Base-by-base conservation (phyloP, 129 eudicot species). In the Glebionis coronaria region DNA sequence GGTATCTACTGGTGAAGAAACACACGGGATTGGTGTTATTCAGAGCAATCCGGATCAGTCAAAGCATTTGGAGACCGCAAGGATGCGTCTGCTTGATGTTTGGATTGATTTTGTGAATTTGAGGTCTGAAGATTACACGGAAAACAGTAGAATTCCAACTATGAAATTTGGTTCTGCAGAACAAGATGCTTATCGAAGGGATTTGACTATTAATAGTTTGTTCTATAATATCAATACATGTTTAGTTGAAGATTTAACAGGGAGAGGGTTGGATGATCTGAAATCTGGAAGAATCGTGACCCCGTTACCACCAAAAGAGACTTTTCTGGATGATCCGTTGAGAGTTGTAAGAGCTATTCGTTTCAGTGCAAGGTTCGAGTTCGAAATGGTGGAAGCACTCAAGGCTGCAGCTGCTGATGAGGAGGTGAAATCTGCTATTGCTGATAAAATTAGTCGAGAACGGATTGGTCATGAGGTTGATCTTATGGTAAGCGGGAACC, bases 21-120 rank as follows among this genome's bases (percentile, higher is more conserved):
- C 84, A 19, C 87, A 79, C 4, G 95, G 92, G 16, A 67, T 89
- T 56, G 88, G 83, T 66, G 97, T 89, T 56, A 94, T 89, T 60
- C 97, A 86, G 59, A 89, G 97, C 82, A 94, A 89, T 79, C 99
- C 99, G 28, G 97, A 94, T 12, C 97, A 94, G 65, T 94, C 99
- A 10, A 94, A 94, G 74, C 97, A 94, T 82, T 80, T 94, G 88
- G 99, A 94, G 85, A 94, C 99, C 2, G 95, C 99, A 49, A 79
- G 85, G 78, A 94, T 94, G 99, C 90, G 90, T 40, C 78, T 89
- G 3, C 83, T 80, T 71, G 95, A 87, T 62, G 61, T 82, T 12
- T 94, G 90, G 97, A 82, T 94, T 69, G 99, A 94, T 76, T 87
- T 94, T 65, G 99, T 89, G 15, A 89, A 94, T 82, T 73, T 94